These are phyloP conservation scores for Phyllosticta citriasiana DNA, from an alignment of 2,329 filamentous ascomycete genomes.

Conservation along the genomic window DNA sequence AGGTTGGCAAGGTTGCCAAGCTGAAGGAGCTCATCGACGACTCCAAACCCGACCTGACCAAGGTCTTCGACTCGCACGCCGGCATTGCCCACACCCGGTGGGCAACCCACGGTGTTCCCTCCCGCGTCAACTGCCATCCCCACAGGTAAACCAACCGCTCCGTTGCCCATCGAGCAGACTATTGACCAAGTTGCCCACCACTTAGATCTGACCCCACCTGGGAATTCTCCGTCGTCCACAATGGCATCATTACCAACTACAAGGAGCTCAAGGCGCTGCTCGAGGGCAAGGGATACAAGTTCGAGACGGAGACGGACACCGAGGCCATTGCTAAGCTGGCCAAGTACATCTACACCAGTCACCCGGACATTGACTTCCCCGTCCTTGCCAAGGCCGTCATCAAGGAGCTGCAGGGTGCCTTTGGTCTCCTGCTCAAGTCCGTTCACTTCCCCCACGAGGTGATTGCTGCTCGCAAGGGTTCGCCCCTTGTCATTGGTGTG, in stretches of 20 bases:
- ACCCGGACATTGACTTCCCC: conserved; percentile 91
- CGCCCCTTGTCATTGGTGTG: conserved; percentile 92
- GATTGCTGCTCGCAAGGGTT: conserved; percentile 96
- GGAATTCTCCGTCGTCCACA: conserved; percentile 97
- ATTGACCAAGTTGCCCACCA: conserved; percentile 2
- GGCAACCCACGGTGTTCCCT: conserved; percentile 95
- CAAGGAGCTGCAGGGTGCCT: conserved; percentile 95
- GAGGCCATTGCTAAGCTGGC: conserved; percentile 98
- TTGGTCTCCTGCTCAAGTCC: conserved; percentile 94
- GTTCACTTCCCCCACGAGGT: conserved; percentile 98
- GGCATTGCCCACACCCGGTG: conserved; percentile 98
- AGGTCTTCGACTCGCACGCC: conserved; percentile 95
- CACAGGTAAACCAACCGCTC: conserved; percentile 58
- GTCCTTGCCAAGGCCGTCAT: conserved; percentile 96
- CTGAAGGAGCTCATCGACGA: conserved; percentile 86
- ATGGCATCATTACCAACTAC: conserved; percentile 99
- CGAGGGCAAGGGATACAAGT: conserved; percentile 89
- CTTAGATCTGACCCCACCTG: conserved; percentile 80
- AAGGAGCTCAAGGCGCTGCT: conserved; percentile 96
- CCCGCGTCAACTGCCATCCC: conserved; percentile 92
- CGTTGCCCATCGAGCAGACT: neutral
- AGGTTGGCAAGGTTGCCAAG: conserved; percentile 98
- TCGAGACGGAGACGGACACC: conserved; percentile 98
- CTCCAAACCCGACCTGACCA: conserved; percentile 72
- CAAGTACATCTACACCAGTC: conserved; percentile 94